Conservation (phyloP, 73 alveolate genomes). For the Diophrys appendiculata region DNA sequence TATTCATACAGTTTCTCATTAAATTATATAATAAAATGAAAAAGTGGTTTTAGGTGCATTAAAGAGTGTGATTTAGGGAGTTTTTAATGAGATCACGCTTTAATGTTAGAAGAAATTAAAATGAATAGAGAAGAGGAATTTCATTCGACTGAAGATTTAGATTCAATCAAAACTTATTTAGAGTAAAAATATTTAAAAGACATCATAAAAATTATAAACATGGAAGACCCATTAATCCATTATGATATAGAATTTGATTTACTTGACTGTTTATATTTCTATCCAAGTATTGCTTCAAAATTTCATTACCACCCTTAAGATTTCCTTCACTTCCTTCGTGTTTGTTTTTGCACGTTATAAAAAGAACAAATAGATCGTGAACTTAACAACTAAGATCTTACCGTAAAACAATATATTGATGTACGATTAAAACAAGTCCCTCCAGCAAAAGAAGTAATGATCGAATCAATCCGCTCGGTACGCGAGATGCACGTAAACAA, state of each 20-base stretch:
- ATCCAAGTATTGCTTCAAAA: slow-evolving; percentile 46
- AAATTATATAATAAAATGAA: slow-evolving; percentile 2
- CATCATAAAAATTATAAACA: slow-evolving; percentile 29
- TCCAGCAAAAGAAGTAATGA: slow-evolving; percentile 41
- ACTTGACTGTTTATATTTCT: slow-evolving; percentile 45
- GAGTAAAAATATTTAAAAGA: too few relatives aligned
- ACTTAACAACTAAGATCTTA: slow-evolving; percentile 4
- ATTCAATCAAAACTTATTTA: too few relatives aligned
- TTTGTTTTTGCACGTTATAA: slow-evolving; percentile 15
- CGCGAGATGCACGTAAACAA: slow-evolving; percentile 50
- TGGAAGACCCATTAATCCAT: slow-evolving; percentile 30
- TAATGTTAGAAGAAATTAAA: too few relatives aligned
- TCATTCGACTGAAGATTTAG: too few relatives aligned
- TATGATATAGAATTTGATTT: slow-evolving; percentile 50
- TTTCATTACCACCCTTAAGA: slow-evolving; percentile 61
- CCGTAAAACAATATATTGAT: slow-evolving; percentile 48
- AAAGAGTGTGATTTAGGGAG: too few relatives aligned
- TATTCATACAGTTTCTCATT: not conserved
- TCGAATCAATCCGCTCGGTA: slow-evolving; percentile 46
- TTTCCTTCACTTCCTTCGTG: slow-evolving; percentile 36
- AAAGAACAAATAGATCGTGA: slow-evolving; percentile 13
- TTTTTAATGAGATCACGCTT: too few relatives aligned
- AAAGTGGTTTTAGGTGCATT: too few relatives aligned
- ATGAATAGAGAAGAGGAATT: too few relatives aligned
- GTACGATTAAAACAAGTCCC: slow-evolving; percentile 50